Conservation (phyloP, 768 basidiomycete species). For the Trametes maxima region DNA sequence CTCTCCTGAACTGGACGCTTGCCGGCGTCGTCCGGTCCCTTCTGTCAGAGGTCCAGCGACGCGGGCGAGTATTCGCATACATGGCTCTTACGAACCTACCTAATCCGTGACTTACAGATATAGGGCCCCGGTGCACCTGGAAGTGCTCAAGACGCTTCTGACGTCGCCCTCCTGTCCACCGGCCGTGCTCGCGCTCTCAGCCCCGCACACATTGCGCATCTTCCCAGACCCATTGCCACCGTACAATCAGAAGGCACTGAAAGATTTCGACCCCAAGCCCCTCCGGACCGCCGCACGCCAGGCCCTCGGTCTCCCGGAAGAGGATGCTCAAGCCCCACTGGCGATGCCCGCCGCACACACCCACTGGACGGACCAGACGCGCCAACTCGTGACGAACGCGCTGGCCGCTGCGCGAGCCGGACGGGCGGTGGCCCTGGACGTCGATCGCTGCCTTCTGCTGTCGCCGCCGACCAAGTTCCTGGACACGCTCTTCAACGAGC, state of each 20-base stretch:
- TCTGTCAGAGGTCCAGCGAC: slow-evolving; percentile 58
- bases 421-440: slow-evolving; percentile 65
- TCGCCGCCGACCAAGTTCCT: slow-evolving; percentile 64
- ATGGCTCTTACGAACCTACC: too few species aligned
- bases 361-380: slow-evolving; percentile 54
- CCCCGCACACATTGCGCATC: slow-evolving; percentile 51
- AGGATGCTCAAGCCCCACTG: slow-evolving; percentile 10
- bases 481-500: slow-evolving; percentile 67
- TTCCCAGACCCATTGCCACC: slow-evolving; percentile 39
- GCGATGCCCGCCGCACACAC: not conserved
- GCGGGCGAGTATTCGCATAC: slow-evolving; percentile 44
- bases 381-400: slow-evolving; percentile 57
- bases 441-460: slow-evolving; percentile 64
- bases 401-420: slow-evolving; percentile 59
- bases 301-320: slow-evolving; percentile 35
- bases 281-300: slow-evolving; percentile 44
- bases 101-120: slow-evolving; percentile 41
- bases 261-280: slow-evolving; percentile 30
- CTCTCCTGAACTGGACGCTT: slow-evolving; percentile 78
- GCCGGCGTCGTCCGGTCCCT: slow-evolving; percentile 71
- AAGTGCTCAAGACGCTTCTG: slow-evolving; percentile 68
- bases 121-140: slow-evolving; percentile 52
- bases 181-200: slow-evolving; percentile 66
- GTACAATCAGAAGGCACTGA: slow-evolving; percentile 32
- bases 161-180: slow-evolving; percentile 65